Evolutionary conservation across 192 early-diverging fungal genomes (phyloP).

Genomic region (Coemansia nantahalensis): DNA sequence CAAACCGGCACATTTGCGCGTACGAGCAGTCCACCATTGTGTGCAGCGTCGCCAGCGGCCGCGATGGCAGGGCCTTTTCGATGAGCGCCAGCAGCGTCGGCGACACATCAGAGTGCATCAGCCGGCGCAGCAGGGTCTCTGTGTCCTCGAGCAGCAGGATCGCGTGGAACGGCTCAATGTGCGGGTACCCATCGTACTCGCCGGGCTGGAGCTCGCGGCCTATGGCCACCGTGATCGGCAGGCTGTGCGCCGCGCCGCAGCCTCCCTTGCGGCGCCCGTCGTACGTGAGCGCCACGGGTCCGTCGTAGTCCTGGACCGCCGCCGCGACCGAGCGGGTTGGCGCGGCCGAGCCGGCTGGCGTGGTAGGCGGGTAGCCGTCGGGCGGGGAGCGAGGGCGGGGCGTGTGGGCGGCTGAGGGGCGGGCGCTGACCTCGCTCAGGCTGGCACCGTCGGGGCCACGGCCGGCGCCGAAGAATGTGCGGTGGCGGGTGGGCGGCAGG

Average conservation of each 20-base stretch:
- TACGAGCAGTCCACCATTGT: constrained; percentile 87
- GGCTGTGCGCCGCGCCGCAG: constrained; percentile 15
- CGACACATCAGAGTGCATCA: constrained; percentile 80
- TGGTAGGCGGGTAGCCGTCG: neutral
- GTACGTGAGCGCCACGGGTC: constrained; percentile 7
- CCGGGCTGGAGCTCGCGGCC: constrained; percentile 62
- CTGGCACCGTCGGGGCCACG: constrained; percentile 12
- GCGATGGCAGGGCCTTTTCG: constrained; percentile 50
- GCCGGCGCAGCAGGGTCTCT: constrained; percentile 73
- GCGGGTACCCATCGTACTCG: constrained; percentile 55
- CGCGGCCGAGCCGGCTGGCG: neutral
- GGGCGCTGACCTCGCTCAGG: constrained; percentile 12
- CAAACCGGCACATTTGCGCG: constrained; percentile 85
- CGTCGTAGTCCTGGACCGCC: constrained; percentile 33
- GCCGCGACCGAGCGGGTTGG: constrained; percentile 17
- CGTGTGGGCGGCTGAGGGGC: constrained; percentile 26
- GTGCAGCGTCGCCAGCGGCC: constrained; percentile 72
- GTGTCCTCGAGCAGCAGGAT: constrained; percentile 81
- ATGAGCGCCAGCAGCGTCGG: constrained; percentile 73
- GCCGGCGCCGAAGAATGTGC: constrained; percentile 13
- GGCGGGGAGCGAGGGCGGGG: constrained; percentile 35
- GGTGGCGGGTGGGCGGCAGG: constrained; percentile 14
- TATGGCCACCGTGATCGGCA: constrained; percentile 25
- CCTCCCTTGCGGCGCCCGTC: neutral
- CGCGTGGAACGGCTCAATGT: constrained; percentile 84